Evolutionary conservation across 441 rosid genomes (phyloP).

Genomic region (Pelargonium citronellum): DNA sequence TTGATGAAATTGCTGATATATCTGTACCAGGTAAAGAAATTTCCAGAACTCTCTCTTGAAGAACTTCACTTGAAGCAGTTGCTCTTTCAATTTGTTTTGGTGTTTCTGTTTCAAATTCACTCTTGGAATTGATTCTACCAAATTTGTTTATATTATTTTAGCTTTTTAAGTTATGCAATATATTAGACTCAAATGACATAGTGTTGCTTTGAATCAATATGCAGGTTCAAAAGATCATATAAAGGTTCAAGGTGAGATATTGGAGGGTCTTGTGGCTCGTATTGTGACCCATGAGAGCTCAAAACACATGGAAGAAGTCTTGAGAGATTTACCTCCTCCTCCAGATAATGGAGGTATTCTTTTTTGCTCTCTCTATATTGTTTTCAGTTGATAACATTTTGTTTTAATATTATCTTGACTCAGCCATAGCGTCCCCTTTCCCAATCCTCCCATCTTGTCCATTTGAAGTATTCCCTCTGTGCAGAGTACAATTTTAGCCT

Average conservation of each 20-base stretch:
- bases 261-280: conserved; percentile 98
- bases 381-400: not conserved
- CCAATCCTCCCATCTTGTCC: no score
- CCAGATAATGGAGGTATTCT: conserved; percentile 60
- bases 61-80: not conserved
- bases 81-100: not conserved
- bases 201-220: conserved; percentile 15
- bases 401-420: not conserved
- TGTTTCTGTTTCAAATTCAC: not conserved
- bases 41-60: not conserved
- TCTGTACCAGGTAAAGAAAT: conserved; percentile 64
- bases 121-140: not conserved
- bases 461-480: no score
- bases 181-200: not conserved
- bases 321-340: conserved; percentile 60
- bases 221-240: conserved; percentile 83
- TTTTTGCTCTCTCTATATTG: conserved; percentile 4
- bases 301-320: conserved; percentile 66
- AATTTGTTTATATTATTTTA: not conserved
- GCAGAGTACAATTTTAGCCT: no score
- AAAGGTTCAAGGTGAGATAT: conserved; percentile 83
- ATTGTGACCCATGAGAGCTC: conserved; percentile 68
- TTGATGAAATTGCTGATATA: conserved; percentile 83
- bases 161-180: not conserved
- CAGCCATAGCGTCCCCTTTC: not conserved